A percentile compares a stretch with the other conserved stretches of the same genome.
These are phyloP conservation scores for Verbascum thapsus DNA, from an alignment of 257 asterid species.

Conservation along the genomic window DNA sequence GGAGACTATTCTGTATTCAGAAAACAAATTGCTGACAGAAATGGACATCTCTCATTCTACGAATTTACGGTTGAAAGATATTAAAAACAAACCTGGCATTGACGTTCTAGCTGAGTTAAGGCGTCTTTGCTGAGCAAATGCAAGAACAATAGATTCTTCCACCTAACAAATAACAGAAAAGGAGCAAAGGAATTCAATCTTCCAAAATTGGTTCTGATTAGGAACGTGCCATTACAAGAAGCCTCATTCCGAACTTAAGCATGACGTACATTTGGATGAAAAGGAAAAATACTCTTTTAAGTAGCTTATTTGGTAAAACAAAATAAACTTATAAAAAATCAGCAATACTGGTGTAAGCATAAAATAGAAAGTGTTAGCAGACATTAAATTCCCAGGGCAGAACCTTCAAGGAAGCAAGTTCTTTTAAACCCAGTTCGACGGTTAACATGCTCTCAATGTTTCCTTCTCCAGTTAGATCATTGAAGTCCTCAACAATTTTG, in stretches of 20 bases:
- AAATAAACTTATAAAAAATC: slow-evolving; percentile 13
- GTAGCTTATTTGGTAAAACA: slow-evolving; percentile 23
- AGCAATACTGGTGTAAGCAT: slow-evolving; percentile 8
- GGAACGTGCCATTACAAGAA: slow-evolving; percentile 28
- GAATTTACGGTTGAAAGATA: slow-evolving; percentile 13
- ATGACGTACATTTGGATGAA: slow-evolving; percentile 21
- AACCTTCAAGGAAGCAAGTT: slow-evolving; percentile 91
- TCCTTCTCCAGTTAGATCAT: slow-evolving; percentile 92
- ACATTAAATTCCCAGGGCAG: slow-evolving; percentile 12
- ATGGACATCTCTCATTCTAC: slow-evolving; percentile 9
- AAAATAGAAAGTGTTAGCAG: slow-evolving; percentile 21
- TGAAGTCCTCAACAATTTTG: slow-evolving; percentile 69
- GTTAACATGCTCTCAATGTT: slow-evolving; percentile 95
- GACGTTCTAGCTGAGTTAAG: slow-evolving; percentile 79
- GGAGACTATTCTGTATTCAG: slow-evolving; percentile 19
- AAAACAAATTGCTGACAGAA: slow-evolving; percentile 12
- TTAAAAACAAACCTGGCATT: slow-evolving; percentile 55
- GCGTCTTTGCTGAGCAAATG: slow-evolving; percentile 89
- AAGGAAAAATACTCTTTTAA: slow-evolving; percentile 20
- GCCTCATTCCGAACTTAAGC: slow-evolving; percentile 25
- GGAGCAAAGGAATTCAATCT: neutral
- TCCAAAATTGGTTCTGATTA: neutral
- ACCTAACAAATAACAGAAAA: slow-evolving; percentile 47
- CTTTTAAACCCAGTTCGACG: slow-evolving; percentile 93
- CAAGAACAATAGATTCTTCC: slow-evolving; percentile 87